Conservation (phyloP, 306 rosid species). For the Rosa rugosa region DNA sequence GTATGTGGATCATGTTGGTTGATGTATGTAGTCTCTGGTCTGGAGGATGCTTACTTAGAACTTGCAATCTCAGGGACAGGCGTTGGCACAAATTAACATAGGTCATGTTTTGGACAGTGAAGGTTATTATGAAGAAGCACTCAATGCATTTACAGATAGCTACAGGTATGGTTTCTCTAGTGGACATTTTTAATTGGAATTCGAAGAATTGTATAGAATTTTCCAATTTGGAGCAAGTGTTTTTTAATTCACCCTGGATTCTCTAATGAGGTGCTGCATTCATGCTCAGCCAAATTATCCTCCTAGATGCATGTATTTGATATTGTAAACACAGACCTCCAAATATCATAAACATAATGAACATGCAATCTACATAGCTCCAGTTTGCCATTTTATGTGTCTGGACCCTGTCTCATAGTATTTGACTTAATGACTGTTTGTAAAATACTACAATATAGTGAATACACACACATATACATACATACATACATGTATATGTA, state of each 20-base stretch:
- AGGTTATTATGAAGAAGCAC: slow-evolving; percentile 60
- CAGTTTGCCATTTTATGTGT: background rate
- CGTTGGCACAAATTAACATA: slow-evolving; percentile 60
- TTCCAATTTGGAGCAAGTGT: background rate
- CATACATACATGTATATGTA: background rate
- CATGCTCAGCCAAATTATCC: slow-evolving; percentile 4
- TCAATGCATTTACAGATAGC: slow-evolving; percentile 69
- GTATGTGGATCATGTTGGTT: slow-evolving; percentile 13
- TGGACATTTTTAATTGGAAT: slow-evolving; percentile 20
- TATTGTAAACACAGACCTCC: slow-evolving; percentile 13
- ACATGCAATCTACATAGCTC: background rate
- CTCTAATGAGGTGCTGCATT: slow-evolving; percentile 19
- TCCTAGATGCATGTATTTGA: slow-evolving; percentile 16
- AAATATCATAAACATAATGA: background rate
- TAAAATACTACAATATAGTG: background rate
- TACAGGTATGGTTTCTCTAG: slow-evolving; percentile 53
- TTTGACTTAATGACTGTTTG: background rate
- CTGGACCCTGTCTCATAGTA: background rate
- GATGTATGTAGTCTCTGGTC: slow-evolving; percentile 12
- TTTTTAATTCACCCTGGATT: slow-evolving; percentile 2
- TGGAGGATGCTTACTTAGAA: slow-evolving; percentile 33
- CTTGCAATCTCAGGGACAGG: slow-evolving; percentile 67
- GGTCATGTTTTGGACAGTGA: slow-evolving; percentile 79
- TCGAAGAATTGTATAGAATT: background rate
- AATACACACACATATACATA: background rate